Evolutionary conservation across 306 rosid species (phyloP).

Genomic region (Arachis stenosperma): DNA sequence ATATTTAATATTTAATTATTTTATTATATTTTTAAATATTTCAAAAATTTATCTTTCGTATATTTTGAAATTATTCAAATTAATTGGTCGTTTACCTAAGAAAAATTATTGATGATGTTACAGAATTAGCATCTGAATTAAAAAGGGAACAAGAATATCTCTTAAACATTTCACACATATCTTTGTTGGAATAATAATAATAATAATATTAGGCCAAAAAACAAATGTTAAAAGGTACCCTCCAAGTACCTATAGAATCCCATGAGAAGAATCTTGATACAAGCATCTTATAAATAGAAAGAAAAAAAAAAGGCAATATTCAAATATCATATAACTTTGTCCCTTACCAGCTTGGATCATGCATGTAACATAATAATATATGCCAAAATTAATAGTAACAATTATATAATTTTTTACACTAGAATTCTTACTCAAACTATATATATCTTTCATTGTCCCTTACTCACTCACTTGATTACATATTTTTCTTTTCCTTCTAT

Average conservation of each 20-base stretch:
- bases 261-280: slow-evolving; percentile 4
- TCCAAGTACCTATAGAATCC: slow-evolving; percentile 25
- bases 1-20: too few relatives aligned
- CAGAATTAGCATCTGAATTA: background rate
- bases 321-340: background rate
- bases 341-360: slow-evolving; percentile 8
- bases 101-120: too few relatives aligned
- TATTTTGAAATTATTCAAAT: too few relatives aligned
- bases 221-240: background rate
- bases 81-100: too few relatives aligned
- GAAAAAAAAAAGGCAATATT: slow-evolving; percentile 1
- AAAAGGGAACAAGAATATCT: background rate
- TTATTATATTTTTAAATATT: too few relatives aligned
- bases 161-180: slow-evolving; percentile 16
- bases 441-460: background rate
- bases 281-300: slow-evolving; percentile 26
- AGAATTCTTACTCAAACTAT: background rate
- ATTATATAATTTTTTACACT: slow-evolving; percentile 10
- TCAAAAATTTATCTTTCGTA: too few relatives aligned
- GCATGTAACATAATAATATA: background rate
- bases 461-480: background rate
- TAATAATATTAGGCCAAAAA: background rate
- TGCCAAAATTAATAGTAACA: background rate
- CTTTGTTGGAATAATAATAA: background rate
- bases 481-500: background rate